A percentile compares a stretch with the other conserved stretches of the same genome.
Evolutionary conservation across 768 basidiomycete genomes (phyloP).

Genomic region (Tulasnella sp.): DNA sequence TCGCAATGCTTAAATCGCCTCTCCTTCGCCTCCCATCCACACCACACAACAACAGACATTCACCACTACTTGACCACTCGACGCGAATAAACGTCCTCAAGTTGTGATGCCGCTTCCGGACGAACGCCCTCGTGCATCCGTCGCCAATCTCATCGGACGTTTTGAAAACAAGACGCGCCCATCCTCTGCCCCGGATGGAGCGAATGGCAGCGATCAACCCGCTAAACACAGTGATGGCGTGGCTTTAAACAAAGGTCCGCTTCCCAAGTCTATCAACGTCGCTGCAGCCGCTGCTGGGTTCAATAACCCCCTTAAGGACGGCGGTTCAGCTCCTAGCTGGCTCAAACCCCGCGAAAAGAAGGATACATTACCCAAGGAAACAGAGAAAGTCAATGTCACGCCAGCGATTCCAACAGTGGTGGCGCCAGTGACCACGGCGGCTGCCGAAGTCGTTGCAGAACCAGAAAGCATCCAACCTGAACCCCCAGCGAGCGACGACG

Average conservation of each 20-base stretch:
- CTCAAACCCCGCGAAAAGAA: neutral
- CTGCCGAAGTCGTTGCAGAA: slow-evolving; percentile 1
- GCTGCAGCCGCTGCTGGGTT: neutral
- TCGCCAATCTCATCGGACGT: slow-evolving; percentile 81
- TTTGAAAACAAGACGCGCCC: slow-evolving; percentile 75
- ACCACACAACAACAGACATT: too few relatives aligned
- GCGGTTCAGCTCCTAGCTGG: neutral
- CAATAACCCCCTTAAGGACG: neutral
- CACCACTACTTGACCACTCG: too few relatives aligned
- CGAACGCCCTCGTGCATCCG: slow-evolving; percentile 74
- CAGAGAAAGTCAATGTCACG: slow-evolving; percentile 18
- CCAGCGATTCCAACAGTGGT: slow-evolving; percentile 19
- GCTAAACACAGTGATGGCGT: too few relatives aligned
- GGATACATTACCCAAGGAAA: slow-evolving; percentile 8
- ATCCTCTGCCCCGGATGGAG: slow-evolving; percentile 31
- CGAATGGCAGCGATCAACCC: neutral
- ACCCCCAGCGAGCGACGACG: slow-evolving; percentile 15
- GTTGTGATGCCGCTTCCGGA: slow-evolving; percentile 72
- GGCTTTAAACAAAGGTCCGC: too few relatives aligned
- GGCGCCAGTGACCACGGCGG: slow-evolving; percentile 16
- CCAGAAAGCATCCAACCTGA: slow-evolving; percentile 7
- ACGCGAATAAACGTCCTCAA: too few relatives aligned
- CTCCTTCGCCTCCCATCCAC: too few relatives aligned
- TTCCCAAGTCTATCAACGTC: neutral
- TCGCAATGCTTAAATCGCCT: too few relatives aligned